A percentile compares a stretch with the other conserved stretches of the same genome.
Conservation (phyloP, 2,329 filamentous ascomycete genomes). For the Alternaria rosae region DNA sequence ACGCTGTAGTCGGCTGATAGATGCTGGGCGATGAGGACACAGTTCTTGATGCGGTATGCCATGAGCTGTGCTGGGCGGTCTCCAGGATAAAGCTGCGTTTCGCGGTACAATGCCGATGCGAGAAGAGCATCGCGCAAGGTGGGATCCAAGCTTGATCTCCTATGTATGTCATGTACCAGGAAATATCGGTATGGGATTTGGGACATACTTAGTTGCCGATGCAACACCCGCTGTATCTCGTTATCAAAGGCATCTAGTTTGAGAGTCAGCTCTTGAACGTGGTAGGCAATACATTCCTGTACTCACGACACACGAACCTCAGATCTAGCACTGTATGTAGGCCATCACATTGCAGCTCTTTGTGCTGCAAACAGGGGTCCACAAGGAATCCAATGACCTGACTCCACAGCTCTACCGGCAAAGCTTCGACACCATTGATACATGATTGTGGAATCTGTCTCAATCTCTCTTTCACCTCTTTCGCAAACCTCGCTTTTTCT, state of each 20-base stretch:
- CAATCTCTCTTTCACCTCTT: not conserved
- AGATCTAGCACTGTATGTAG: accelerated
- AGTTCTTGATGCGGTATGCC: not conserved
- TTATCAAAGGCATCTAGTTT: not conserved
- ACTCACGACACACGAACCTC: not conserved
- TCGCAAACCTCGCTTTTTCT: not conserved
- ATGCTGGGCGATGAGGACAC: slow-evolving; percentile 1
- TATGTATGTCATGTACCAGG: not conserved
- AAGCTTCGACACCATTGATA: not conserved
- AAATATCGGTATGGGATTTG: not conserved
- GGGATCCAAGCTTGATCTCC: not conserved
- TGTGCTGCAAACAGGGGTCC: not conserved
- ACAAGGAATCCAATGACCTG: not conserved
- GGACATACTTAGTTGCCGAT: not conserved
- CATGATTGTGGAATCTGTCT: not conserved
- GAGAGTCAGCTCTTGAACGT: not conserved
- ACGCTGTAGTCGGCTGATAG: not conserved
- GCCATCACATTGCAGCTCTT: not conserved
- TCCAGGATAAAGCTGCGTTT: not conserved
- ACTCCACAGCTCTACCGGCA: not conserved
- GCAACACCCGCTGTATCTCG: not conserved
- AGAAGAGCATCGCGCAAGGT: not conserved
- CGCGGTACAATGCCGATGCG: not conserved
- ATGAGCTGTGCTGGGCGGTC: not conserved
- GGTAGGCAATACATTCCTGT: not conserved